phyloP scores from a whole-genome alignment of 2,329 filamentous ascomycete species.

The Cladosporium oxysporum region DNA sequence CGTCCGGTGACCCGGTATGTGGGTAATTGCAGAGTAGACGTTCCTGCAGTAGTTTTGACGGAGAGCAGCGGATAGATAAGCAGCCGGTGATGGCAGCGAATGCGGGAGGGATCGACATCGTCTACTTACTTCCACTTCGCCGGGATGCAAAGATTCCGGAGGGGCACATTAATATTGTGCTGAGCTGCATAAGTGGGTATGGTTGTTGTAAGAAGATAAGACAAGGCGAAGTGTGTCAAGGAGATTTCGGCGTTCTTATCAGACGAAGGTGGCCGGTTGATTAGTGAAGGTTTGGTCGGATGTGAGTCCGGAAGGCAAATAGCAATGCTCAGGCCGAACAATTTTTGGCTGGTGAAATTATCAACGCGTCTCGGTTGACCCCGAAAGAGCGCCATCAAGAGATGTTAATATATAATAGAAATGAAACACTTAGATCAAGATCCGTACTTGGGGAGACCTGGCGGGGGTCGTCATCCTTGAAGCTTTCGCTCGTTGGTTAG shows the following conservation, averaged over 20 bases:
- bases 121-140: neutral
- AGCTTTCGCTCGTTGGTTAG: neutral
- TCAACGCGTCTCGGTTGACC: neutral
- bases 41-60: slow-evolving; percentile 13
- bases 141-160: neutral
- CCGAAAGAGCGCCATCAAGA: neutral
- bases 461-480: neutral
- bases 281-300: neutral
- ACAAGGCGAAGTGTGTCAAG: neutral
- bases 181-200: neutral
- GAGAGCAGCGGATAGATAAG: slow-evolving; percentile 11
- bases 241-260: neutral
- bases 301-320: neutral
- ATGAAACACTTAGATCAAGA: neutral
- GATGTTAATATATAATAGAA: neutral
- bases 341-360: neutral
- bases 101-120: neutral
- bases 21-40: neutral
- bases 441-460: neutral
- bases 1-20: slow-evolving; percentile 14
- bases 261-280: neutral
- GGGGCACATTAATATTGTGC: neutral
- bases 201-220: neutral
- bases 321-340: neutral
- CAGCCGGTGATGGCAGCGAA: neutral